phyloP scores from a whole-genome alignment of 345 rosid genomes.

The Streptanthus diversifolius region DNA sequence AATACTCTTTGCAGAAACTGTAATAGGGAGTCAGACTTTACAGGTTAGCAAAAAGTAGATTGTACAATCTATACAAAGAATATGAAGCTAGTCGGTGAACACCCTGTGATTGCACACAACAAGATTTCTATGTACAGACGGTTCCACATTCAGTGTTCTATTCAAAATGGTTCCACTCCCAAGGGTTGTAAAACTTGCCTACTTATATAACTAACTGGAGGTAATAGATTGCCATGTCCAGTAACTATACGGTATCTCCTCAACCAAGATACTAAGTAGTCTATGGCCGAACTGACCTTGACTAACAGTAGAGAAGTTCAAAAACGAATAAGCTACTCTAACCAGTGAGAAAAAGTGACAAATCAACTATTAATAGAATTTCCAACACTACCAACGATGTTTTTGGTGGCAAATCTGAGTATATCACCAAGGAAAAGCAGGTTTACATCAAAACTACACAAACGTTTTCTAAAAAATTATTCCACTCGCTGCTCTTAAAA shows the following conservation, averaged over 20 bases:
- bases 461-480: not conserved
- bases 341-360: not conserved
- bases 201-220: not conserved
- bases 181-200: not conserved
- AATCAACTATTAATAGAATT: not conserved
- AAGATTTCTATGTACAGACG: not conserved
- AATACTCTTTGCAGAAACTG: conserved; percentile 92
- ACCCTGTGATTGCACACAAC: not conserved
- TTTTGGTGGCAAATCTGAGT: not conserved
- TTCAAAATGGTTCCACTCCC: not conserved
- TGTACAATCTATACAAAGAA: not conserved
- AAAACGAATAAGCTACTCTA: not conserved
- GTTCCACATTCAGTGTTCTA: not conserved
- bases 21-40: not conserved
- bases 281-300: not conserved
- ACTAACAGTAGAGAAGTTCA: not conserved
- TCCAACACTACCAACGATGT: not conserved
- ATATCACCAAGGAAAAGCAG: not conserved
- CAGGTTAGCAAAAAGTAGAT: not conserved
- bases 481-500: not conserved
- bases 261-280: not conserved
- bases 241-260: not conserved
- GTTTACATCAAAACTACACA: not conserved
- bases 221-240: not conserved
- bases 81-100: not conserved